A percentile compares a stretch with the other conserved stretches of the same genome.
Conservation (phyloP, 805 yeast species). For the Ogataea trehalophila region DNA sequence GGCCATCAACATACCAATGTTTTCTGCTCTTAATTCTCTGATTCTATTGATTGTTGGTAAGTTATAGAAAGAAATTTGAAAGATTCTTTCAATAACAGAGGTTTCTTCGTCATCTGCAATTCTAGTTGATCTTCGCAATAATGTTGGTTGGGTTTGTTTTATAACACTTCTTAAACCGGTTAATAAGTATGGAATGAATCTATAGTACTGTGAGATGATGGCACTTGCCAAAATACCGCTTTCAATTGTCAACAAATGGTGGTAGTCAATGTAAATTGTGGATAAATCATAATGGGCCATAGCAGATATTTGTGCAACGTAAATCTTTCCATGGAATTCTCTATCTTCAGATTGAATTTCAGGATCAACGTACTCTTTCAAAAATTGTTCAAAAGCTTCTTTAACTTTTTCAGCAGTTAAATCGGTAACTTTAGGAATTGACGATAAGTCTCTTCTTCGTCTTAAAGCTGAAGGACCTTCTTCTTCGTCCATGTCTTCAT, state of each 20-base stretch:
- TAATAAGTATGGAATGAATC: conserved; percentile 82
- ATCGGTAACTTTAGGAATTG: conserved; percentile 84
- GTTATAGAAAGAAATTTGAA: conserved; percentile 86
- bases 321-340: conserved; percentile 51
- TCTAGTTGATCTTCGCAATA: conserved; percentile 44
- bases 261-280: conserved; percentile 81
- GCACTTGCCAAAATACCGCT: conserved; percentile 89
- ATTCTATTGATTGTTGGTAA: conserved; percentile 78
- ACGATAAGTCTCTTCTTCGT: conserved; percentile 54
- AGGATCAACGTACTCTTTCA: conserved; percentile 57
- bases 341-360: conserved; percentile 31
- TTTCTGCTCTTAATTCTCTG: conserved; percentile 85
- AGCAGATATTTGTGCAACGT: conserved; percentile 74
- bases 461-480: conserved; percentile 27
- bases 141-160: conserved; percentile 67
- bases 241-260: conserved; percentile 68
- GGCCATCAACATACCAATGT: conserved; percentile 77
- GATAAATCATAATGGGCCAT: conserved; percentile 72
- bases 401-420: conserved; percentile 91
- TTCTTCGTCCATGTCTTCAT: conserved; percentile 25
- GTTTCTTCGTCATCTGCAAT: conserved; percentile 35
- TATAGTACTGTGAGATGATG: conserved; percentile 83
- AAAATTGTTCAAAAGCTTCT: conserved; percentile 81
- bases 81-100: conserved; percentile 60
- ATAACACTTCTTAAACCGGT: conserved; percentile 71